Conservation (phyloP, 305 asterid genomes). For the Fraxinus baroniana region DNA sequence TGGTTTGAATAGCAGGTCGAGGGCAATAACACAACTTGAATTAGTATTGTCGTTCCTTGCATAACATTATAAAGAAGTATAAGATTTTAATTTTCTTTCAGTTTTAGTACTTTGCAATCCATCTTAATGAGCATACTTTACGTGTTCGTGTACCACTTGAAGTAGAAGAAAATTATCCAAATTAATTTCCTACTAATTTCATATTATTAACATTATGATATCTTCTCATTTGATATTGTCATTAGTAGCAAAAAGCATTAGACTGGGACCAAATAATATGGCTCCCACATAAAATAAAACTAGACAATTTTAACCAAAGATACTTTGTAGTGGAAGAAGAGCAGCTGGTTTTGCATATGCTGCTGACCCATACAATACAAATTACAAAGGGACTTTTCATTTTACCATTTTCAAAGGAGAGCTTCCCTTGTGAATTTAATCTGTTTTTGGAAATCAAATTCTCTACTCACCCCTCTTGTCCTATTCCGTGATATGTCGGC, state of each 20-base stretch:
- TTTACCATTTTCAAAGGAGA: neutral
- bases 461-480: neutral
- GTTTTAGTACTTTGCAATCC: no score
- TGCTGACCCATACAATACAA: neutral
- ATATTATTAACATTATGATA: no score
- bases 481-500: conserved; percentile 29
- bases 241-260: neutral
- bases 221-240: neutral
- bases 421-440: conserved; percentile 19
- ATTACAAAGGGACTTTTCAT: no score
- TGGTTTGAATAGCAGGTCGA: no score
- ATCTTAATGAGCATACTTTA: no score
- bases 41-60: neutral
- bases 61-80: no score
- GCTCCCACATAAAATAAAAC: neutral
- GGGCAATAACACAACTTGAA: neutral
- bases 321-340: neutral
- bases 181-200: no score
- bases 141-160: no score
- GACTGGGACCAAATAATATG: neutral
- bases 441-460: conserved; percentile 15
- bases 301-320: neutral
- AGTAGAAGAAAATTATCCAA: no score
- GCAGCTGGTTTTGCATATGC: conserved; percentile 33
- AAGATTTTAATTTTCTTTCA: no score